A percentile compares a stretch with the other conserved stretches of the same genome.
phyloP scores from a whole-genome alignment of 1,139 yeast species.

The Debaryomyces sp. region DNA sequence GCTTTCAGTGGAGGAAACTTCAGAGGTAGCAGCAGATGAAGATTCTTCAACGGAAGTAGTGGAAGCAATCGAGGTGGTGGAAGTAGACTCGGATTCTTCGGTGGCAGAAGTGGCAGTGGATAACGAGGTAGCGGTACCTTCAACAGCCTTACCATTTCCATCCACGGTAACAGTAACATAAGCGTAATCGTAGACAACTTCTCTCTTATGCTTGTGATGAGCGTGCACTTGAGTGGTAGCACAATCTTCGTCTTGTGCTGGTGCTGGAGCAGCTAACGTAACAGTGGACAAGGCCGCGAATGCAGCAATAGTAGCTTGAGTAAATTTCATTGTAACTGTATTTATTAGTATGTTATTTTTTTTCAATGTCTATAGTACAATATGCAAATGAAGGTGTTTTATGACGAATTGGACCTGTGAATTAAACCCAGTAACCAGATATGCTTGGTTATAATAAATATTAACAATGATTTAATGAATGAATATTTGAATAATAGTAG shows the following conservation, averaged over 20 bases:
- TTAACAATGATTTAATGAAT: neutral
- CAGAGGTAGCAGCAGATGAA: constrained; percentile 13
- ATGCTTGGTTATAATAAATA: neutral
- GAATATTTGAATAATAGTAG: neutral
- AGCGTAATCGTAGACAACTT: constrained; percentile 40
- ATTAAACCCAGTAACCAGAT: neutral
- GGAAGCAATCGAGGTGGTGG: constrained; percentile 14
- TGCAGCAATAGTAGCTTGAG: constrained; percentile 32
- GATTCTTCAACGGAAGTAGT: constrained; percentile 12
- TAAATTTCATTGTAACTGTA: constrained; percentile 30
- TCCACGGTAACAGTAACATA: constrained; percentile 50
- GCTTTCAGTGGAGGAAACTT: constrained; percentile 14
- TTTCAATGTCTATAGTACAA: constrained; percentile 1
- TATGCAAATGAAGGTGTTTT: constrained; percentile 11
- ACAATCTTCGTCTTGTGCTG: constrained; percentile 38
- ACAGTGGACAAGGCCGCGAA: constrained; percentile 44
- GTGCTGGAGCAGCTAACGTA: constrained; percentile 51
- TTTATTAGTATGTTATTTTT: constrained; percentile 9
- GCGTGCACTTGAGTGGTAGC: constrained; percentile 40
- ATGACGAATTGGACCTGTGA: constrained; percentile 11
- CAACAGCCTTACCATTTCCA: constrained; percentile 32
- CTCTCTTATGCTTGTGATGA: constrained; percentile 49
- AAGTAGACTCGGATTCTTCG: constrained; percentile 8
- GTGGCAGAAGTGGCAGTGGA: constrained; percentile 13
- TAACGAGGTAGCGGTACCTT: constrained; percentile 16